Base-by-base conservation (phyloP, 2,329 filamentous ascomycete species). In the Aulographum hederae region DNA sequence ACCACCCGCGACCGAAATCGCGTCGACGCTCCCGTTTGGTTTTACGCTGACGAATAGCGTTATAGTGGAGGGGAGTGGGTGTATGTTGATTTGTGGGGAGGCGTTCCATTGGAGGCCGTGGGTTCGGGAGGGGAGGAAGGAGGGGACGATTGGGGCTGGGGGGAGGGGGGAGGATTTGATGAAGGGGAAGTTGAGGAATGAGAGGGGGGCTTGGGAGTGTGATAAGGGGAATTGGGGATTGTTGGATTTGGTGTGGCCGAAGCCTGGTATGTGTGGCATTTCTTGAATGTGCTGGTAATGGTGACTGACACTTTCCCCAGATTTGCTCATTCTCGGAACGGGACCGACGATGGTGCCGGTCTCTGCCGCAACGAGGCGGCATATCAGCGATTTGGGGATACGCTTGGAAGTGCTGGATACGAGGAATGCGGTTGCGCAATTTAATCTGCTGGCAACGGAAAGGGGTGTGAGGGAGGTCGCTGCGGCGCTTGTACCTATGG, bases 371-470 rank as follows among this genome's bases (percentile, higher is more conserved):
- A 80, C 81, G 27, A 73, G 77, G 42, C 64, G 63, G 36, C 64
- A 73, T 42, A 71, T 98, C 34, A 77, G 75, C 38, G 66, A 69
- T 18, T 54, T 95, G 26, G 89, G 89, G 0, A 78, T 95, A 42
- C 65, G 81, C 35, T 64, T 95, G 4, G 89, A 98, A 46, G 66
- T 94, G 3, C 67, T 86, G 46, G 89, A 95, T 56, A 95, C 89
- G 19, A 65, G 82, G 39, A 95, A 95, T 54, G 89, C 89, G 6
- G 81, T 86, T 1, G 78, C 85, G 20, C 84, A 94, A 51, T 98
- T 89, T 53, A 98, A 98, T 49, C 51, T 98, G 45, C 58, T 98
- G 33, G 86, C 84, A n/a, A 95, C 84, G 13, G 89, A 98, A 58
- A 64, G 89, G 32, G 86, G 89, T 1, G 73, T 89, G 4, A 65